phyloP scores from a whole-genome alignment of 1,284 basidiomycete genomes.

The Peniophora sp. region DNA sequence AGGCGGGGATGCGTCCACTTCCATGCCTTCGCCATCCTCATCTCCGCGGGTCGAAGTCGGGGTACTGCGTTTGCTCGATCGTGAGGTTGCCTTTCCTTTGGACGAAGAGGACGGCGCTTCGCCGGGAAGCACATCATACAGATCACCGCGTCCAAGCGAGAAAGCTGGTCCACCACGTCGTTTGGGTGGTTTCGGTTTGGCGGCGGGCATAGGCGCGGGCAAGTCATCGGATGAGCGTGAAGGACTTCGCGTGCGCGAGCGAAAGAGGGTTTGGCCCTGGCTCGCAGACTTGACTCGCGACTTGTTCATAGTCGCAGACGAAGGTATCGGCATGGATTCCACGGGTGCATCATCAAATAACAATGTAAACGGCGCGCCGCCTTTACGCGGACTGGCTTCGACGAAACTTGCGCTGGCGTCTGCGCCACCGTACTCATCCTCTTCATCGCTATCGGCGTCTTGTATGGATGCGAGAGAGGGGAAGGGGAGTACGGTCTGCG shows the following conservation, averaged over 20 bases:
- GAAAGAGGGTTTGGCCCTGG: constrained; percentile 13
- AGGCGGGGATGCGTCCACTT: constrained; percentile 1
- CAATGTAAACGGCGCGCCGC: constrained; percentile 48
- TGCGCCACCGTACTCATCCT: constrained; percentile 23
- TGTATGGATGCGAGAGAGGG: constrained; percentile 11
- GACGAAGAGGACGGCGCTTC: neutral
- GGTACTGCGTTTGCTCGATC: too few relatives aligned
- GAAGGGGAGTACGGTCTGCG: constrained; percentile 24
- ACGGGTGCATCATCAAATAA: constrained; percentile 51
- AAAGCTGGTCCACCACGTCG: neutral
- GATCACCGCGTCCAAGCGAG: neutral
- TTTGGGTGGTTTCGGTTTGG: too few relatives aligned
- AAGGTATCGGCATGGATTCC: constrained; percentile 10
- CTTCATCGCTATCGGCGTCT: constrained; percentile 23
- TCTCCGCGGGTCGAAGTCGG: too few relatives aligned
- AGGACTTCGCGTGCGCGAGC: constrained; percentile 17
- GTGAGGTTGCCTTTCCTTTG: too few relatives aligned
- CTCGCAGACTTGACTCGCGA: constrained; percentile 12
- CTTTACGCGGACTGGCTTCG: constrained; percentile 41
- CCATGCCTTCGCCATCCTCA: too few relatives aligned
- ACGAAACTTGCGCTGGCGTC: constrained; percentile 44
- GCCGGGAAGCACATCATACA: neutral
- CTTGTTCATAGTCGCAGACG: constrained; percentile 11
- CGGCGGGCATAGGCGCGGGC: constrained; percentile 5
- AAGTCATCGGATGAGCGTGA: constrained; percentile 22